phyloP scores from a whole-genome alignment of 148 eudicot genomes.

The Cornus kousa region DNA sequence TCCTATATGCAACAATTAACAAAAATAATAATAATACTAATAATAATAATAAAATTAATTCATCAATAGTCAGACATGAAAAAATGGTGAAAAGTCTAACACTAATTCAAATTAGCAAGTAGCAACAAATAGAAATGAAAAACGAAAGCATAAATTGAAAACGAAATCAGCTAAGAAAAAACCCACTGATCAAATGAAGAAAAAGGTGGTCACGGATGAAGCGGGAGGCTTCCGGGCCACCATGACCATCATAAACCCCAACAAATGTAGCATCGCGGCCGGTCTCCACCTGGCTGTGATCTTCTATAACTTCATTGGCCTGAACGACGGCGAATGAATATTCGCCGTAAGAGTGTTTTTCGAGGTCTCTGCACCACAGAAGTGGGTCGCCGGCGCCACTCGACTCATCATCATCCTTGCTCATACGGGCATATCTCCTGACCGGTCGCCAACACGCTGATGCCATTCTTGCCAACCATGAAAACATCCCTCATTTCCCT shows the following conservation, averaged over 20 bases:
- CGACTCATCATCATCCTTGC: slow-evolving; percentile 14
- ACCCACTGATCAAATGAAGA: slow-evolving; percentile 43
- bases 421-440: slow-evolving; percentile 34
- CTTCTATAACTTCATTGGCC: slow-evolving; percentile 56
- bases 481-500: slow-evolving; percentile 43
- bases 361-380: slow-evolving; percentile 57
- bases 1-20: too few relatives aligned
- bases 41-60: too few relatives aligned
- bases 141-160: not conserved
- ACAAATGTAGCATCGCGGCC: slow-evolving; percentile 49
- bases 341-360: slow-evolving; percentile 57
- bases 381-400: slow-evolving; percentile 24
- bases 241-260: slow-evolving; percentile 82
- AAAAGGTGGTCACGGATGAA: slow-evolving; percentile 48
- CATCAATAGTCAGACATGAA: not conserved
- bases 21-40: too few relatives aligned
- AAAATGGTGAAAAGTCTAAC: not conserved
- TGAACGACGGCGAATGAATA: slow-evolving; percentile 62
- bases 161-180: not conserved
- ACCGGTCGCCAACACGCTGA: slow-evolving; percentile 39
- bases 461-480: slow-evolving; percentile 21
- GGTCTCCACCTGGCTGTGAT: slow-evolving; percentile 67
- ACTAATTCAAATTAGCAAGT: not conserved
- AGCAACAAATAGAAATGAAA: not conserved
- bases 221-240: slow-evolving; percentile 56